phyloP scores from a whole-genome alignment of 257 asterid genomes.

The Forsythia viridissima region DNA sequence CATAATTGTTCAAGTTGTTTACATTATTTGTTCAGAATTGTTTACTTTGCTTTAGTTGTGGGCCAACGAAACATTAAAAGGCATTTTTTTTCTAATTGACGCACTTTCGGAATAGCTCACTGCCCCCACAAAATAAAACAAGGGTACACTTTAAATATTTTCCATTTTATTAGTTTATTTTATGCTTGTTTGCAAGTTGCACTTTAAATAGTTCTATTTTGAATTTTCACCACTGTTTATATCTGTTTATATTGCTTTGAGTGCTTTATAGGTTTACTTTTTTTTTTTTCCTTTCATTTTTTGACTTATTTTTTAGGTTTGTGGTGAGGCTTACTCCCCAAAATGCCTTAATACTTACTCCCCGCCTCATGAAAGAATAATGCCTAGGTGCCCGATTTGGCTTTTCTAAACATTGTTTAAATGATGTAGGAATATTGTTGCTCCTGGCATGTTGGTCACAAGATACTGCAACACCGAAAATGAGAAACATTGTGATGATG shows the following conservation, averaged over 20 bases:
- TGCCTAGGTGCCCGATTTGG: neutral
- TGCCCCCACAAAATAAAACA: neutral
- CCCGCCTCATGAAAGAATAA: neutral
- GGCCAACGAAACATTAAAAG: neutral
- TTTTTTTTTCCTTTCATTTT: neutral
- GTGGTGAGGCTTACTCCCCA: neutral
- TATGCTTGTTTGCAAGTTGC: neutral
- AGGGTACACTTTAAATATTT: neutral
- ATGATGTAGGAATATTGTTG: conserved; percentile 48
- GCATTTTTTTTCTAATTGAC: neutral
- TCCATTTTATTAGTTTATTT: neutral
- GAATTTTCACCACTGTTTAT: neutral
- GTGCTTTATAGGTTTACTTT: neutral
- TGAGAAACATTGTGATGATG: conserved; percentile 40
- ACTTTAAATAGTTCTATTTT: neutral
- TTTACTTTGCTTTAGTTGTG: neutral
- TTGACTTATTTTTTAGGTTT: neutral
- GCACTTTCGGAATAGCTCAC: neutral
- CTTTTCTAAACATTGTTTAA: neutral
- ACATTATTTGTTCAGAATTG: neutral
- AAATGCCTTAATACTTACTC: neutral
- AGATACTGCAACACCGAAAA: conserved; percentile 29
- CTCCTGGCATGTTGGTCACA: conserved; percentile 29
- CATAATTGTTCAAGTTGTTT: neutral
- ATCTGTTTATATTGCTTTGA: neutral